phyloP scores from a whole-genome alignment of 140 eudicot species.

The Stevia rebaudiana region DNA sequence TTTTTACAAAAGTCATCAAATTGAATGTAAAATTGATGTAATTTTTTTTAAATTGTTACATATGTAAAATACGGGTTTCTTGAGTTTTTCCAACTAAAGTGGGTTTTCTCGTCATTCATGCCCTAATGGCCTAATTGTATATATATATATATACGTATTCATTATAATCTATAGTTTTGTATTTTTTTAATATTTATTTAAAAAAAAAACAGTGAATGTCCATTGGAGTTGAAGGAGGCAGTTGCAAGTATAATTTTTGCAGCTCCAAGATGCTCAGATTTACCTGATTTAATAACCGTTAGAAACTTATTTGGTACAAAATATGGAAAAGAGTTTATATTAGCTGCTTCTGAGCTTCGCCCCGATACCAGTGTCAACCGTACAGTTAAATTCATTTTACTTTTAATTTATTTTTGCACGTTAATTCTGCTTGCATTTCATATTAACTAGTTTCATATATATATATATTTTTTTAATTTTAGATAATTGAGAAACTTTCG shows the following conservation, averaged over 20 bases:
- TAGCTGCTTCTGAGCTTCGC: conserved; percentile 90
- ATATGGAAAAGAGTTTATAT: conserved; percentile 86
- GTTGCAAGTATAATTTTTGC: conserved; percentile 94
- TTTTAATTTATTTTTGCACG: background rate
- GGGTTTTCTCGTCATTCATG: no score
- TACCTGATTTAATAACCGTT: conserved; percentile 77
- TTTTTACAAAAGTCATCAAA: no score
- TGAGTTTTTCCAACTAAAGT: no score
- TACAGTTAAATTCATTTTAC: conserved; percentile 59
- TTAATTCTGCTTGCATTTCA: background rate
- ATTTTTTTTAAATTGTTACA: no score
- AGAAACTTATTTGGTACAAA: conserved; percentile 71
- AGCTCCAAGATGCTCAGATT: conserved; percentile 95
- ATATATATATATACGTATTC: background rate
- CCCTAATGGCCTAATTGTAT: no score
- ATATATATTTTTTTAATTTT: conserved; percentile 4
- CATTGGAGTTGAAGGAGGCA: conserved; percentile 86
- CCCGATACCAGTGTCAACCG: conserved; percentile 98
- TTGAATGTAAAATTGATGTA: no score
- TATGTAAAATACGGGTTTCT: no score
- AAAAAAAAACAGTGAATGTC: conserved; percentile 73
- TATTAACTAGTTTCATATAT: conserved; percentile 8
- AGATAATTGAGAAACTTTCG: conserved; percentile 96
- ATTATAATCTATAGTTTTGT: background rate
- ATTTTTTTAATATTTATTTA: no score